Conservation (phyloP, 1,139 yeast genomes). For the Wickerhamomyces sp. region DNA sequence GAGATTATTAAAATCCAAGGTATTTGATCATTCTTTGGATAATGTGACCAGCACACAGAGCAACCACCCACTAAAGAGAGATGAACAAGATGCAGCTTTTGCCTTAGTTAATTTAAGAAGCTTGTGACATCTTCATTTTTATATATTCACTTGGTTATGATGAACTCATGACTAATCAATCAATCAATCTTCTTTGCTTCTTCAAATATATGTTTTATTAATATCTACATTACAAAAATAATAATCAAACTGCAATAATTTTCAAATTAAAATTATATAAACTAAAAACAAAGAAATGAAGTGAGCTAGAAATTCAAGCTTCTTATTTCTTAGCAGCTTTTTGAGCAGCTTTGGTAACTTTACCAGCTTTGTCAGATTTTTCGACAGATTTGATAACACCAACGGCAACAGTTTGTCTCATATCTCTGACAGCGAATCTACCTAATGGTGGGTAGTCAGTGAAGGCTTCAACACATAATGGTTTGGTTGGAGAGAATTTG, state of each 20-base stretch:
- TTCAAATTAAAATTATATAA: neutral
- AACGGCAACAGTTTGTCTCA: conserved; percentile 99
- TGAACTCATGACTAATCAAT: neutral
- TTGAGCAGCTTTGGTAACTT: conserved; percentile 99
- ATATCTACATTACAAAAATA: neutral
- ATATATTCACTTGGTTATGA: neutral
- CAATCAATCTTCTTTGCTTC: neutral
- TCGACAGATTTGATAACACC: conserved; percentile 99
- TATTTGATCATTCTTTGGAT: conserved; percentile 5
- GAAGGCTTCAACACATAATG: conserved; percentile 97
- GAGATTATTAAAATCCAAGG: conserved; percentile 38
- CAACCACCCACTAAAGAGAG: conserved; percentile 7
- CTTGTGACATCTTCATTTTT: conserved; percentile 8
- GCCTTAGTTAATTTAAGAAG: conserved; percentile 60
- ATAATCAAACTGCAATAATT: neutral
- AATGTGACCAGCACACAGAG: neutral
- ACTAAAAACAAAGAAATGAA: neutral
- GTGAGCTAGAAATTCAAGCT: conserved; percentile 2
- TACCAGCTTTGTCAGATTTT: conserved; percentile 89
- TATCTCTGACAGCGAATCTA: conserved; percentile 99
- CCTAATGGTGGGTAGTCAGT: conserved; percentile 98
- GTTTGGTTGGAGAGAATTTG: conserved; percentile 90
- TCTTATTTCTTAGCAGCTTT: conserved; percentile 97
- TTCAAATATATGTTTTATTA: neutral
- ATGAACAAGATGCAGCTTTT: conserved; percentile 52